phyloP scores from a whole-genome alignment of 2,329 filamentous ascomycete species.

The Alternaria burnsii region DNA sequence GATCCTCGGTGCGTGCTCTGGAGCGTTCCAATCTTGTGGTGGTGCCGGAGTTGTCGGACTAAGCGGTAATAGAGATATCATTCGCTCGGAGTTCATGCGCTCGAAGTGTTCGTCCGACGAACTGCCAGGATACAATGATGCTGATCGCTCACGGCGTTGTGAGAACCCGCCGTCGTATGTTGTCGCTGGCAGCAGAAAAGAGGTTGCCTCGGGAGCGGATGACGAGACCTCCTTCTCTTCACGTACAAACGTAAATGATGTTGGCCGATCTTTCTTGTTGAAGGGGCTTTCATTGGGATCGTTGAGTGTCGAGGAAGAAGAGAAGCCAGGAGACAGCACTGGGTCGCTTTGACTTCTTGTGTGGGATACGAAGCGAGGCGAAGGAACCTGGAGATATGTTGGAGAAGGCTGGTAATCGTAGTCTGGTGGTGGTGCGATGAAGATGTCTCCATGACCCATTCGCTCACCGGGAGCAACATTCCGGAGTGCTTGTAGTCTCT shows the following conservation, averaged over 20 bases:
- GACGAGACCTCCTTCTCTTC: conserved; percentile 20
- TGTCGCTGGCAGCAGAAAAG: conserved; percentile 33
- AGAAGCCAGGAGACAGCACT: conserved; percentile 31
- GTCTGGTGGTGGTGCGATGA: conserved; percentile 48
- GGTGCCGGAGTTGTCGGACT: conserved; percentile 11
- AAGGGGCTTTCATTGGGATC: conserved; percentile 22
- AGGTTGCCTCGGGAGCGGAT: conserved; percentile 21
- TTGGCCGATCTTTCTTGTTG: conserved; percentile 15
- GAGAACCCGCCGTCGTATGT: conserved; percentile 31
- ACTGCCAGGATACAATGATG: conserved; percentile 21
- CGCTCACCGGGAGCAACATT: conserved; percentile 43
- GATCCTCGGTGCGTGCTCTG: conserved; percentile 9
- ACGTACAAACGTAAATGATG: conserved; percentile 23
- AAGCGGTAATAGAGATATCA: conserved; percentile 15
- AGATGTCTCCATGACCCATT: conserved; percentile 45
- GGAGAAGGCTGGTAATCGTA: conserved; percentile 37
- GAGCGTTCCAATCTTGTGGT: conserved; percentile 2
- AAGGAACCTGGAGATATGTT: conserved; percentile 18
- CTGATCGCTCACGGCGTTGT: conserved; percentile 15
- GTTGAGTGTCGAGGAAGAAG: conserved; percentile 26
- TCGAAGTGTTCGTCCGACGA: conserved; percentile 4
- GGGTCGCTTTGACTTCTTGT: conserved; percentile 35
- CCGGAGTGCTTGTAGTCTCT: conserved; percentile 41
- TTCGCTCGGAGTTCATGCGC: conserved; percentile 3
- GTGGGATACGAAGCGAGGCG: conserved; percentile 24